Evolutionary conservation across 805 yeast genomes (phyloP), one percentile per base, ranked within the genome.

Genomic region (Zygosaccharomyces bailii): DNA sequence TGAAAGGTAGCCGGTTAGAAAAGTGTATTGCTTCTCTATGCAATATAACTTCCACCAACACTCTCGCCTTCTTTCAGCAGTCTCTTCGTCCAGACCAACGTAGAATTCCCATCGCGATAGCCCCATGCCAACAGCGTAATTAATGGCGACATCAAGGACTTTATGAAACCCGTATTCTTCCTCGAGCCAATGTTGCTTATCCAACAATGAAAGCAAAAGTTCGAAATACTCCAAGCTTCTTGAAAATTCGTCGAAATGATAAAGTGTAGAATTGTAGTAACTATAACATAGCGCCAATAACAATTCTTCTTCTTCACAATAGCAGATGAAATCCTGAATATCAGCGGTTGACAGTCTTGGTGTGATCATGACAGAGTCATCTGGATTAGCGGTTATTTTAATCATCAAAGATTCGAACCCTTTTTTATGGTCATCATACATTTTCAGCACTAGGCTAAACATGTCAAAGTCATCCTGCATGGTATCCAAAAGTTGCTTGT

Each of bases 51-150:
- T 51, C 68, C 68, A 64, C 63, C 63, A 61, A 4, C 54, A 24
- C 8, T 20, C 37, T 43, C 68, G 50, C 36, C 62, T 53, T 27
- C 54, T 49, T 39, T 61, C 67, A 6, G 67, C 66, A 2, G 46
- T 38, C 5, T 40, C 47, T 44, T 63, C 66, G 38, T 57, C 59
- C 41, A 63, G 38, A 4, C 66, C 66, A n/a, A 61, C 60, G 42
- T 61, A 61, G 39, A 43, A 60, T 37, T 64, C 68, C 68, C 68
- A 64, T 13, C 65, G 53, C 7, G 55, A 49, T 3, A 63, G 44
- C 4, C 68, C 68, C 40, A 55, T 42, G n/a, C 41, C 50, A 11
- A 47, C 42, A 4, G 65, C 60, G 35, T 54, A 52, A 25, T 52
- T 51, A 2, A 56, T 35, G 1, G 60, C 59, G 13, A 54, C 51